A percentile compares a stretch with the other conserved stretches of the same genome.
Conservation (phyloP, 352 stramenopile genomes). For the Globisporangium iwayamae region DNA sequence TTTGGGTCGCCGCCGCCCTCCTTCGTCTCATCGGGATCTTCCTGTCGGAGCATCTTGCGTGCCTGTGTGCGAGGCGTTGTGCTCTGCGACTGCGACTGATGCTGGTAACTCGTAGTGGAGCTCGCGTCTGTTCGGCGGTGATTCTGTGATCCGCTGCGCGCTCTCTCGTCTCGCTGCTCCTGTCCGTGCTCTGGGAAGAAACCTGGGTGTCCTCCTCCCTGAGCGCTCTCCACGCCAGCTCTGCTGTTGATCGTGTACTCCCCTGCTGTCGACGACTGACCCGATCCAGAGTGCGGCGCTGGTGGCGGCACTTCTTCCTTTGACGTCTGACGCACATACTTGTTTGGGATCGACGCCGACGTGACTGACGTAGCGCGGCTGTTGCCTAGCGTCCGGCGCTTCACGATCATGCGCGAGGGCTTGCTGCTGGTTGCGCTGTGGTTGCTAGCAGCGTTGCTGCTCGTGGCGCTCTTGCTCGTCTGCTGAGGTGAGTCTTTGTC, state of each 20-base stretch:
- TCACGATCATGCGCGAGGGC: constrained; percentile 53
- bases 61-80: constrained; percentile 19
- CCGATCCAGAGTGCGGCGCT: not conserved
- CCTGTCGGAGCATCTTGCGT: constrained; percentile 18
- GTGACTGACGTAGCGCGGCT: constrained; percentile 18
- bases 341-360: constrained; percentile 16
- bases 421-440: constrained; percentile 28
- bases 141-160: constrained; percentile 7
- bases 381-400: constrained; percentile 29
- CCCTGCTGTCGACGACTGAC: not conserved
- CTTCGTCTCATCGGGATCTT: constrained; percentile 9
- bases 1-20: constrained; percentile 20
- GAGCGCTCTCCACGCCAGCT: constrained; percentile 1
- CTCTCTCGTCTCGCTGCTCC: not conserved
- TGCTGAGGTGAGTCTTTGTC: constrained; percentile 34
- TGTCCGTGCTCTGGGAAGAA: not conserved
- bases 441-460: constrained; percentile 24
- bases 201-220: not conserved
- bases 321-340: constrained; percentile 16
- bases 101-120: not conserved
- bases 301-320: constrained; percentile 7
- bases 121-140: constrained; percentile 1
- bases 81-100: constrained; percentile 8
- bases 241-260: constrained; percentile 9
- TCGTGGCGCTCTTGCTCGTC: constrained; percentile 7